Base-by-base conservation (phyloP, 108 stramenopile species). In the Aurantiochytrium sp. region DNA sequence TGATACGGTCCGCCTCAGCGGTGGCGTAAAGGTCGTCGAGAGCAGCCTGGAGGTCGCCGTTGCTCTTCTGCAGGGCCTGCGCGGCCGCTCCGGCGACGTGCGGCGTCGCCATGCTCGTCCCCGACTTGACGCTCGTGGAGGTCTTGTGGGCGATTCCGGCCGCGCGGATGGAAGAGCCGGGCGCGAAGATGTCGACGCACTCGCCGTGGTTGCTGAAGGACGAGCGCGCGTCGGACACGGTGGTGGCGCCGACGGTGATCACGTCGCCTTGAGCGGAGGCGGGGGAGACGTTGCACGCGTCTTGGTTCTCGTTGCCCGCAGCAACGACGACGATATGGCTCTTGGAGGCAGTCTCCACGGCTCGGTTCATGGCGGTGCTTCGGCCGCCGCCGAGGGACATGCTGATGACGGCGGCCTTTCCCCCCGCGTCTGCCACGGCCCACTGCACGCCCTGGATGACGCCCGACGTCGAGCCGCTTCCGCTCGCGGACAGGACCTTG, bases 161-260 rank as follows among this genome's bases (percentile, higher is more conserved):
- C 6, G 15, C 5, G 17, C 17, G 17, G 19, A 88, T 27, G 5
- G 50, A 6, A 4, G 3, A 21, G 69, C 87, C 87, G 8, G 87
- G 87, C n/a, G 87, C 87, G 24, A 88, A 6, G 37, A 88, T 37
- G 55, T 88, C 87, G 4, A 88, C 81, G 55, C 87, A 88, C 19
- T 1, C 3, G 10, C 87, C 87, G 55, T 39, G 39, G 81, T 88
- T 73, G 50, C 17, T 22, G 42, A 53, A 88, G 37, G 12, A 36
- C 10, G 69, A 2, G 30, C 30, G 5, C 19, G 8, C 17, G 24
- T 88, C 87, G 22, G 4, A 31, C 4, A 69, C 69, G 30, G 68
- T 52, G 48, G 50, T 54, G 10, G 52, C 87, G 42, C 27, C 37
- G 3, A 3, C 69, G 22, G 22, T 73, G 22, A n/a, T 5, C 27